Base-by-base conservation (phyloP, 2,329 filamentous ascomycete genomes). In the Fusarium coicis region DNA sequence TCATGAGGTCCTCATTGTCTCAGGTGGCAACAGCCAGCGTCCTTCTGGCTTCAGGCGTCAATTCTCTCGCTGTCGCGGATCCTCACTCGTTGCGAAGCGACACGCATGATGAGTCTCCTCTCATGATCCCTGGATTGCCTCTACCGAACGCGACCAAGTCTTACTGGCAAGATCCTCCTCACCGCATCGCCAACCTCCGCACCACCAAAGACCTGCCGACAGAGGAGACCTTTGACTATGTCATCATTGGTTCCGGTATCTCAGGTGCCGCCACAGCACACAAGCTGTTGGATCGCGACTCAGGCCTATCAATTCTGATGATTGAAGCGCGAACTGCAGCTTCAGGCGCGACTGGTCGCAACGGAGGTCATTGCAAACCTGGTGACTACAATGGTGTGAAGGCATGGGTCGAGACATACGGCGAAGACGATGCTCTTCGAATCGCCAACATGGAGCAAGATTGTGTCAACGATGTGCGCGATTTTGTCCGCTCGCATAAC, bases 161-260 rank as follows among this genome's bases (percentile, higher is more conserved):
- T 4, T 71, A 71, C 50, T 71, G 68, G 68, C 68, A 71, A 2
- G 67, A 71, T 9, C 67, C 68, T 42, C 68, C 68, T 46, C 68
- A 71, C n/a, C 62, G 67, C 16, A 71, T 71, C 28, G 68, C 68
- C 32, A 67, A 71, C 21, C 62, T 62, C 39, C 68, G 68, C 28
- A 71, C 16, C 3, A 71, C 68, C 0, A 67, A 71, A 37, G 55
- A 71, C 1, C 15, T 71, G 8, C 67, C 68, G 1, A 71, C 50
- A 9, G 42, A 46, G 0, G 34, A 71, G n/a, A 49, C 53, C 7
- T 71, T 71, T 16, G 68, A 71, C 34, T 71, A 71, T 71, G 52
- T 71, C 6, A 71, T 71, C 55, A 71, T 71, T 23, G 68, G 68
- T 1, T 71, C 68, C 2, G 68, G 68, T 4, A 67, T 71, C 21